Conservation (phyloP, 2,329 filamentous ascomycete genomes). For the Fusarium sp. region DNA sequence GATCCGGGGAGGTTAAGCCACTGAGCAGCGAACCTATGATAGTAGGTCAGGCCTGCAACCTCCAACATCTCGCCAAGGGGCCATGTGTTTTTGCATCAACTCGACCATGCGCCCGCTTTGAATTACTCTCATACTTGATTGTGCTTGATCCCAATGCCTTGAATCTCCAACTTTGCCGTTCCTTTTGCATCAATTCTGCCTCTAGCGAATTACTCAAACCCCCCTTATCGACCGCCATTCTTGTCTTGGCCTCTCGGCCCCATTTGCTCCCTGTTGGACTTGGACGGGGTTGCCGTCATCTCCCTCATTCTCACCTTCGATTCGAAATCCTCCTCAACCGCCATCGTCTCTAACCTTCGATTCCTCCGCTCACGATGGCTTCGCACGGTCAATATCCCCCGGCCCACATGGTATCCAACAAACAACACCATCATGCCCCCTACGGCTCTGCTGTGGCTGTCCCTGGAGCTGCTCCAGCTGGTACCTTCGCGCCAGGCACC, state of each 20-base stretch:
- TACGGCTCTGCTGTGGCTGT: constrained; percentile 60
- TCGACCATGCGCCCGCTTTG: constrained; percentile 44
- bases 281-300: constrained; percentile 37
- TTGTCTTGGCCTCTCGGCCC: constrained; percentile 33
- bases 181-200: constrained; percentile 35
- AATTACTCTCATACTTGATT: constrained; percentile 41
- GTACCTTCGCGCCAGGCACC: constrained; percentile 92
- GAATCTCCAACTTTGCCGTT: constrained; percentile 40
- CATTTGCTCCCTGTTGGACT: constrained; percentile 37
- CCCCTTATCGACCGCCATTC: constrained; percentile 38
- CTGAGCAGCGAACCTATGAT: constrained; percentile 41
- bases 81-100: constrained; percentile 47
- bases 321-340: constrained; percentile 26
- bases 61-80: constrained; percentile 46
- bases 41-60: constrained; percentile 32
- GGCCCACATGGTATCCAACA: constrained; percentile 45
- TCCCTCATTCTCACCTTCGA: constrained; percentile 23
- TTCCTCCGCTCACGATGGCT: constrained; percentile 49
- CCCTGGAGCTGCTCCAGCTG: constrained; percentile 69
- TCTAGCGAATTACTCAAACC: constrained; percentile 11
- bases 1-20: constrained; percentile 44
- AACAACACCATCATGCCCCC: constrained; percentile 58
- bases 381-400: constrained; percentile 54
- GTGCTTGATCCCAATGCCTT: constrained; percentile 46
- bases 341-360: constrained; percentile 12